These are phyloP conservation scores for Paecilomyces sp. DNA, from an alignment of 2,329 filamentous ascomycete species.

Conservation along the genomic window DNA sequence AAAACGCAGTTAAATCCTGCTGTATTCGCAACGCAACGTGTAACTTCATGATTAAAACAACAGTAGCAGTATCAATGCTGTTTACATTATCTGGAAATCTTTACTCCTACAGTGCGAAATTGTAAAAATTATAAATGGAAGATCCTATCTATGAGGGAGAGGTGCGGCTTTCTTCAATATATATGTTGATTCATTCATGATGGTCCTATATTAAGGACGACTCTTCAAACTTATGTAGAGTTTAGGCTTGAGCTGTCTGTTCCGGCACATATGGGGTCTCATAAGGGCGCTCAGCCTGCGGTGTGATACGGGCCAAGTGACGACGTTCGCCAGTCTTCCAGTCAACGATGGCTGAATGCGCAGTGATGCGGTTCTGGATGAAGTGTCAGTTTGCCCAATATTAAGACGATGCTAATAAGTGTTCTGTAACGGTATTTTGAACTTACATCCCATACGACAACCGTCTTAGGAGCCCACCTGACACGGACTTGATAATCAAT, in stretches of 20 bases:
- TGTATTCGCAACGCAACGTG: too few relatives aligned
- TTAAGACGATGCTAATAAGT: slow-evolving; percentile 12
- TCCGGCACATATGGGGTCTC: background rate
- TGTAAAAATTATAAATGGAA: too few relatives aligned
- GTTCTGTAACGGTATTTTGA: slow-evolving; percentile 19
- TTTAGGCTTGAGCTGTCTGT: background rate
- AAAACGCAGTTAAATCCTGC: too few relatives aligned
- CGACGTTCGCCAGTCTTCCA: slow-evolving; percentile 19
- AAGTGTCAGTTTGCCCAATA: slow-evolving; percentile 26
- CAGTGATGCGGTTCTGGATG: slow-evolving; percentile 29
- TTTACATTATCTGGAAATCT: too few relatives aligned
- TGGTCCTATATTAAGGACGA: too few relatives aligned
- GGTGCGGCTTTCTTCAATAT: too few relatives aligned
- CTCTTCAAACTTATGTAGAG: background rate
- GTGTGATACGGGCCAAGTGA: slow-evolving; percentile 21
- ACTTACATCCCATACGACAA: slow-evolving; percentile 32
- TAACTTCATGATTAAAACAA: too few relatives aligned
- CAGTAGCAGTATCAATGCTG: too few relatives aligned
- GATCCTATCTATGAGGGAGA: too few relatives aligned
- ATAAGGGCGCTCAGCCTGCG: slow-evolving; percentile 15
- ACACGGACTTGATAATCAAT: slow-evolving; percentile 17
- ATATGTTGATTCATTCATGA: too few relatives aligned
- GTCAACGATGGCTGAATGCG: slow-evolving; percentile 28
- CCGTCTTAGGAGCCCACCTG: slow-evolving; percentile 17
- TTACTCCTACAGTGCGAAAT: too few relatives aligned